Evolutionary conservation across 1,284 basidiomycete species (phyloP), one percentile per base, ranked within the genome.

Genomic region (Cryptococcus sp.): DNA sequence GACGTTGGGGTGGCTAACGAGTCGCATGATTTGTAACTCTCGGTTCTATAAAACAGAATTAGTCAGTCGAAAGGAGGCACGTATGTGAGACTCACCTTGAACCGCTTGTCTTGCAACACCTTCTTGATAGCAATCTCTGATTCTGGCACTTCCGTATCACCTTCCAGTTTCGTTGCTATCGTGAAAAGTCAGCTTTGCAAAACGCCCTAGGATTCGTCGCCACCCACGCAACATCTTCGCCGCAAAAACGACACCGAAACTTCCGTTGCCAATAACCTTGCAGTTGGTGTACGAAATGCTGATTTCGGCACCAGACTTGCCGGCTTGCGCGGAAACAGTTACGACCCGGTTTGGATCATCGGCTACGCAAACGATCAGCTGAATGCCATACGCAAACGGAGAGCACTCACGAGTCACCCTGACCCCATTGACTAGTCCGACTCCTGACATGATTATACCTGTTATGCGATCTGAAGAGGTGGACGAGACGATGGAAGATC

Each of bases 101-200:
- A 99, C 67, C 95, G 87, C 85, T 99, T 99, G 83, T 99, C 95
- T 84, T 99, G 95, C 67, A 99, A 81, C 53, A 99, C 95, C 84
- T 98, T 99, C 87, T 99, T 99, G 85, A 99, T 99, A 55, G 95
- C 95, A 72, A 99, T 96, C 71, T 97, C 93, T 61, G 60, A 91
- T 83, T 80, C 86, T 86, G 65, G 89, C 86, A 74, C 91, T 25
- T 73, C 69, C 20, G 63, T 61, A 49, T 74, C 75, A 60, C 77
- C 74, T 15, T 70, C 66, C 45, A 65, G 59, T 58, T 72, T 74
- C 54, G 62, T 67, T 53, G 68, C 73, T 72, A 22, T n/a, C 25
- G 22, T n/a, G 15, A 16, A 1, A 20, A 22, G 37, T 58, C 46
- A 63, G 52, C 37, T 16, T 19, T 44, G 34, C 29, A 34, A 34